Base-by-base conservation (phyloP, 495 filamentous ascomycete genomes). In the Daldinia childiae region DNA sequence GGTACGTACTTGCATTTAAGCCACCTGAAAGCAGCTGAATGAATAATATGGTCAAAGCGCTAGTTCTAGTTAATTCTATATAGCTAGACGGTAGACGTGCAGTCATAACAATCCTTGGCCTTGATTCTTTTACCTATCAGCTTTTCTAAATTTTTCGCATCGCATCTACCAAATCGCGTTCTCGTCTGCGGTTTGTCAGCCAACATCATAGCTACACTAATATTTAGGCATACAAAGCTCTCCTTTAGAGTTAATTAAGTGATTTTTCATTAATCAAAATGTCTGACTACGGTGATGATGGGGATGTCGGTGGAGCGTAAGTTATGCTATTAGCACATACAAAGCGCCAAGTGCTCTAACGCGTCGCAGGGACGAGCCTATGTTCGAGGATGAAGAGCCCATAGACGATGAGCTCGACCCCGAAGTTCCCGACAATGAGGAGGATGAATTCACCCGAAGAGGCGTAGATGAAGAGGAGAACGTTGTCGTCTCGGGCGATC, bases 251-350 rank as follows among this genome's bases (percentile, higher is more conserved):
- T 73, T 11, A 2, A 62, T 65, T n/a, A 0, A 62, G n/a, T 62
- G 17, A 65, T 58, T 19, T 19, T 24, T 43, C 50, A 17, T 36
- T 39, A 52, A 64, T 34, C 80, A 87, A 70, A 36, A 97, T 97
- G 93, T 96, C 93, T 77, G 93, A 97, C 83, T 93, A 90, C 82
- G 93, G 90, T 59, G 90, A 89, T 65, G 87, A 91, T 74, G 86
- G 87, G 54, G 90, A 84, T 69, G 87, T 87, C 69, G 90, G 89
- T 62, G 87, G 80, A 64, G 74, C 62, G 82, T 84, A 74, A 72
- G 82, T 78, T 62, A 50, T 21, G 32, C 64, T 38, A 72, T 67
- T 26, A 48, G 26, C 51, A 48, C 59, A 71, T 68, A 26, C 36
- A 41, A 43, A 11, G 30, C 17, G n/a, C 29, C 57, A 38, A 14